Evolutionary conservation across 257 asterid species (phyloP).

Genomic region (Solanum pimpinellifolium): DNA sequence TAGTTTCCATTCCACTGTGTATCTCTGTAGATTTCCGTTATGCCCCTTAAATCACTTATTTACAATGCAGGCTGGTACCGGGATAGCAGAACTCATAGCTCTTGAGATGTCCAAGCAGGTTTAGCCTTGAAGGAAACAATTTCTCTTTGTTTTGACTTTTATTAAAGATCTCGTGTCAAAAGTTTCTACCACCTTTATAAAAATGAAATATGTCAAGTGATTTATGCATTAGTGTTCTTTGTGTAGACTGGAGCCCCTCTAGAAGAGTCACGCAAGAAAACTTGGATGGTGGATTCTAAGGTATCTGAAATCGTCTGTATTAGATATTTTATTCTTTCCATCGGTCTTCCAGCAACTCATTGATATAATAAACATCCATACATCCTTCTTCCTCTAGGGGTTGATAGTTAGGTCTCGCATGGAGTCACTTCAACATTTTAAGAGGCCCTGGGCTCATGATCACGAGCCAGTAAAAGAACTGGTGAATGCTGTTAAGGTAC

Average conservation of each 20-base stretch:
- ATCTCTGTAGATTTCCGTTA: not conserved
- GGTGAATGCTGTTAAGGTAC: conserved; percentile 74
- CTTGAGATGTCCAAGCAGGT: conserved; percentile 91
- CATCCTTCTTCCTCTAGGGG: conserved; percentile 34
- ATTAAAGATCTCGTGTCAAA: not conserved
- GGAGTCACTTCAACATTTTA: conserved; percentile 73
- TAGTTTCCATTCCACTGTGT: not conserved
- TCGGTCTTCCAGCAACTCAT: not conserved
- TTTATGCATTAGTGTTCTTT: not conserved
- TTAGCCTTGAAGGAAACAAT: not conserved
- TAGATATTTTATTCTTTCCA: not conserved
- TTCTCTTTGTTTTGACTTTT: not conserved
- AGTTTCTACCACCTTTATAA: not conserved
- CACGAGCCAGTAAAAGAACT: conserved; percentile 50
- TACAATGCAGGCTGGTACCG: conserved; percentile 81
- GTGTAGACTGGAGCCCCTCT: conserved; percentile 69
- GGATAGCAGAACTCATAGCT: conserved; percentile 94
- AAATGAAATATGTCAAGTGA: not conserved
- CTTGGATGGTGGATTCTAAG: conserved; percentile 69
- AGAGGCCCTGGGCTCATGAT: conserved; percentile 88
- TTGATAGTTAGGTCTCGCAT: conserved; percentile 59
- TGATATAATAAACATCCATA: not conserved
- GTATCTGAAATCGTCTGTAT: not conserved
- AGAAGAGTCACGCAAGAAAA: conserved; percentile 73
- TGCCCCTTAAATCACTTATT: conserved; percentile 1